These are phyloP conservation scores for Plasmodium coatneyi DNA, from an alignment of 169 alveolate genomes.

Conservation along the genomic window DNA sequence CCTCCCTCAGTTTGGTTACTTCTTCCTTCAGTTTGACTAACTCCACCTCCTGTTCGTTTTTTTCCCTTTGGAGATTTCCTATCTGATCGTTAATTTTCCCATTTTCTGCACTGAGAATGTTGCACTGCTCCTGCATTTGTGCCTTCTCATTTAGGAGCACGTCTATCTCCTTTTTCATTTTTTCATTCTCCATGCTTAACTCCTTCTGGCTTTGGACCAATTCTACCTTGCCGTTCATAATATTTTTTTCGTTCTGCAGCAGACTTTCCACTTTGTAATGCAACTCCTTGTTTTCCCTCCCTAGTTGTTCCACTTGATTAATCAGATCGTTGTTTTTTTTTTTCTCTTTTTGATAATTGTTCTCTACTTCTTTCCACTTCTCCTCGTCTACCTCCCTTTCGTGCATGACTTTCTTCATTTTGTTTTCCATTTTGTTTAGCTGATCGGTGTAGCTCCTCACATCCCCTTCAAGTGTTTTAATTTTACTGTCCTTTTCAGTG, in stretches of 20 bases:
- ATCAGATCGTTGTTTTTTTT: slow-evolving; percentile 9
- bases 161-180: slow-evolving; percentile 12
- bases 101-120: background rate
- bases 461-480: slow-evolving; percentile 4
- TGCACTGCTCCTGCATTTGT: slow-evolving; percentile 15
- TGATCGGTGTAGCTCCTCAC: background rate
- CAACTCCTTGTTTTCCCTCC: slow-evolving; percentile 28
- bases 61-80: background rate
- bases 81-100: slow-evolving; percentile 18
- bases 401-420: slow-evolving; percentile 22
- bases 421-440: slow-evolving; percentile 24
- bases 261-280: slow-evolving; percentile 35
- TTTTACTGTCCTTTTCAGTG: slow-evolving; percentile 22
- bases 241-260: slow-evolving; percentile 50
- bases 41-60: background rate
- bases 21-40: background rate
- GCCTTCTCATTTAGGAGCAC: slow-evolving; percentile 11
- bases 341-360: slow-evolving; percentile 27
- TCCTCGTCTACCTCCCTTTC: slow-evolving; percentile 11
- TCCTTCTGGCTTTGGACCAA: slow-evolving; percentile 14
- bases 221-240: slow-evolving; percentile 14
- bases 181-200: slow-evolving; percentile 32
- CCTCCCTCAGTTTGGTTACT: background rate
- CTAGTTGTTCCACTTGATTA: slow-evolving; percentile 6
- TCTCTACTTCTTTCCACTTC: slow-evolving; percentile 34